Evolutionary conservation across 1,139 yeast species (phyloP), one percentile per base, ranked within the genome.

Genomic region (Lodderomyces elongisporus): DNA sequence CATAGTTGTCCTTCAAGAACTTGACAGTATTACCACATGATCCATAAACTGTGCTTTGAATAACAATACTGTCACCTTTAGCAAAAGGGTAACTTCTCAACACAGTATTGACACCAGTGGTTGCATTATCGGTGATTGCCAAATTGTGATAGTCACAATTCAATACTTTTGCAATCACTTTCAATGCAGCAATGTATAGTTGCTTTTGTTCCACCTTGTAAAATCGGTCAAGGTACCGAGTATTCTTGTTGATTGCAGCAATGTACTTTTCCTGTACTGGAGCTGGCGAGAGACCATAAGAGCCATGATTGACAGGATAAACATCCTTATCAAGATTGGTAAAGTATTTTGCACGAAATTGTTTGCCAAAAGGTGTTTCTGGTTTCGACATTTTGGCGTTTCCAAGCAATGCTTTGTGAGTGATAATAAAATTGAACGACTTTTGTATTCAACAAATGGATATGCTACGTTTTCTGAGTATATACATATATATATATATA

Each of bases 31-130:
- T 74, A 4, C 58, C 60, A 48, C 83, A 75, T 1, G 84, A 70
- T 2, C 69, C 76, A 47, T 79, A 82, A 2, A 74, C 66, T n/a
- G 81, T 70, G 25, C 67, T 61, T 33, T 70, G 66, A 23, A 70
- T 52, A 14, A 78, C 58, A 16, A 80, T 57, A 33, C 62, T 68
- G 46, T 81, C 88, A n/a, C 77, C 79, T 33, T 62, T 56, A 6
- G 55, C 35, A 47, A 78, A 74, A 2, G 74, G 74, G 31, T 58
- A 62, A 25, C 80, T 72, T 41, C 85, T 58, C 36, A 80, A 58
- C 1, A 80, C 68, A 0, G 78, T 60, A 49, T 80, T 79, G 31
- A 77, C 66, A 2, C 79, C 85, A 4, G 70, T 57, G 3, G 87
- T 78, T 3, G 87, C 84, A 48, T 80, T 81, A 9, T 62, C 55